Evolutionary conservation across 164 flowering plant species (phyloP).

Genomic region (Dillenia suffruticosa): DNA sequence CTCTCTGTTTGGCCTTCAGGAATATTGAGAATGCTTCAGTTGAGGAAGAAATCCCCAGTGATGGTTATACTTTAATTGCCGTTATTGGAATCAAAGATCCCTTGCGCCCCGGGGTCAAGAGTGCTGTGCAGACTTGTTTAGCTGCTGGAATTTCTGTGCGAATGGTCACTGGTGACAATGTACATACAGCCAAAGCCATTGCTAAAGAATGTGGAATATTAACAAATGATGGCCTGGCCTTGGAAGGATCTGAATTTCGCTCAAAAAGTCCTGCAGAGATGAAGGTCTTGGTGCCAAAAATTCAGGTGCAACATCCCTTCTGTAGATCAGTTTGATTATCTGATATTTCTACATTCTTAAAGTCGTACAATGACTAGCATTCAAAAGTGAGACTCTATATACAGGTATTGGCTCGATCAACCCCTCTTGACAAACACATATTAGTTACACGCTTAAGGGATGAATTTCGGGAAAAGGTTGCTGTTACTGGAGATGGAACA

Average conservation of each 20-base stretch:
- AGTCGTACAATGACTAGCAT: background rate
- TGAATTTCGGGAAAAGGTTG: constrained; percentile 23
- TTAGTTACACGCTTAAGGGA: constrained; percentile 25
- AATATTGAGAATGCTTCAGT: constrained; percentile 15
- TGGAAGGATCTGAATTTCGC: constrained; percentile 26
- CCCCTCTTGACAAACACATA: constrained; percentile 30
- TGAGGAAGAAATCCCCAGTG: constrained; percentile 11
- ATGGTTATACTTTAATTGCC: constrained; percentile 19
- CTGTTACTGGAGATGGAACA: constrained; percentile 37
- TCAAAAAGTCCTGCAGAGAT: constrained; percentile 17
- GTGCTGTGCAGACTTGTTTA: constrained; percentile 25
- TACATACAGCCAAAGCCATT: constrained; percentile 30
- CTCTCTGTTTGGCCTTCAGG: constrained; percentile 30
- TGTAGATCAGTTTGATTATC: too few species aligned
- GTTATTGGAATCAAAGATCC: constrained; percentile 32
- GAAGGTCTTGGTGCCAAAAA: constrained; percentile 20
- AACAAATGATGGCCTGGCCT: constrained; percentile 21
- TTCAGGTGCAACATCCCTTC: constrained; percentile 14
- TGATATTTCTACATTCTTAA: background rate
- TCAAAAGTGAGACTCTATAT: background rate
- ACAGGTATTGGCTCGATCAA: constrained; percentile 38
- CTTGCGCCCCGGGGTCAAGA: constrained; percentile 26
- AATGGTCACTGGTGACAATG: constrained; percentile 34
- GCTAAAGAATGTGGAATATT: constrained; percentile 32
- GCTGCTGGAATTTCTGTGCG: constrained; percentile 29